Evolutionary conservation across 139 green algal genomes (phyloP), one percentile per base, ranked within the genome.

Genomic region (Micractinium conductrix): DNA sequence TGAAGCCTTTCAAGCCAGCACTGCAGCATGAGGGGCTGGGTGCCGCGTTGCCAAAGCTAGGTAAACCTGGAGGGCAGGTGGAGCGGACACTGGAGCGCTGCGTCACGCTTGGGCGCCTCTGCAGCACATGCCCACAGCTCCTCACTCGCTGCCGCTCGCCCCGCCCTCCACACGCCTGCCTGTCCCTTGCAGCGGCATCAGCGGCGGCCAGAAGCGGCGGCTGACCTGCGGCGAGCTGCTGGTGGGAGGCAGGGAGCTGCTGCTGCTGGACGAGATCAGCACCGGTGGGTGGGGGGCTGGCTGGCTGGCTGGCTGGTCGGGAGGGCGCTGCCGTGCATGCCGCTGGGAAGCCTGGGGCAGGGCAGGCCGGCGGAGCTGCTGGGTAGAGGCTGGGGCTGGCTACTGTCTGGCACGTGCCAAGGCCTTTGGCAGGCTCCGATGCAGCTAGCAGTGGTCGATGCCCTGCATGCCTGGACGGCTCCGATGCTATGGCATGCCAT

Each of bases 141-240:
- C 63, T 38, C 48, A 58, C 40, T n/a, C n/a, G n/a, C 63, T 42
- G 4, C n/a, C n/a, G n/a, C 63, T 17, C 9, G n/a, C n/a, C 14
- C 6, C 4, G 63, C n/a, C 4, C 4, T 19, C n/a, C 48, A 58
- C 48, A 14, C 48, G 10, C 48, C 48, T 58, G 12, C 48, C 48
- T 14, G 48, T 14, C n/a, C n/a, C n/a, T 10, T 2, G 63, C 63
- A 70, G 63, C 30, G 63, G 63, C 63, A 70, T 70, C 63, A 92
- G 82, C 35, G 93, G 93, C 7, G 93, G 92, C 16, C 88, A 96
- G 87, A 81, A 87, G 43, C 92, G 93, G 83, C 90, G 93, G 21
- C 86, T 96, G 38, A 94, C 91, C 22, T 89, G 86, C 8, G 91
- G 84, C 21, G 93, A 96, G 83, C 89, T 95, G 58, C 78, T 96